These are phyloP conservation scores for Penicillium fuscoglaucum DNA, from an alignment of 2,329 filamentous ascomycete genomes.

Conservation along the genomic window DNA sequence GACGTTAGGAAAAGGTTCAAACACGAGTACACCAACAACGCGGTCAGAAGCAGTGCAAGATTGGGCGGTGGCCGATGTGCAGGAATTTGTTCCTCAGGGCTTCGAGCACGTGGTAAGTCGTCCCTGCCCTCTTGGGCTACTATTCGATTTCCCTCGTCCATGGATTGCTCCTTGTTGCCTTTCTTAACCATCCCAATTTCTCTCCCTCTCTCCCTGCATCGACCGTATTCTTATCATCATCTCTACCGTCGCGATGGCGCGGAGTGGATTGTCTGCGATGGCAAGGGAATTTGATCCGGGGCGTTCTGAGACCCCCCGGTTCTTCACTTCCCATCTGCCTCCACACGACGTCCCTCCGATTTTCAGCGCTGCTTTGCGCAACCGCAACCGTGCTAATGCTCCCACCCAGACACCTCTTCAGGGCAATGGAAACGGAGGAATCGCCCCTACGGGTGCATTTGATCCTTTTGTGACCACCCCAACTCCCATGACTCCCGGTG, in stretches of 20 bases:
- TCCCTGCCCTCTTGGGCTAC: background rate
- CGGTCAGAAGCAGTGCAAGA: constrained; percentile 45
- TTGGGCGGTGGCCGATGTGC: constrained; percentile 48
- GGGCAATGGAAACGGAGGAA: constrained; percentile 51
- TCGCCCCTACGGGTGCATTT: constrained; percentile 54
- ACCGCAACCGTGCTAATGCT: constrained; percentile 18
- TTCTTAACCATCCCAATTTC: background rate
- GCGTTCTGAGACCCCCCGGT: background rate
- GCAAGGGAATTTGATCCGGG: background rate
- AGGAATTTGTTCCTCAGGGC: constrained; percentile 56
- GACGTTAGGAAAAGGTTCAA: constrained; percentile 39
- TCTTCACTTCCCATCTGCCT: background rate
- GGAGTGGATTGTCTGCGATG: background rate
- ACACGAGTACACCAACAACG: constrained; percentile 41
- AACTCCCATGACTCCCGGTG: constrained; percentile 53
- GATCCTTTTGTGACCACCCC: constrained; percentile 66
- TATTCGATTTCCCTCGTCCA: too few relatives aligned
- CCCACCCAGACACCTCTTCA: constrained; percentile 36
- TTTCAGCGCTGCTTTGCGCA: background rate
- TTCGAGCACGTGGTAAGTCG: constrained; percentile 54
- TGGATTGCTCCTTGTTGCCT: background rate
- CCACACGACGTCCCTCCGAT: background rate
- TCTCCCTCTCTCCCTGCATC: background rate
- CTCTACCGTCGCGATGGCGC: background rate
- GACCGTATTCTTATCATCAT: background rate